A percentile compares a stretch with the other conserved stretches of the same genome.
phyloP scores from a whole-genome alignment of 257 asterid genomes.

The Echium plantagineum region DNA sequence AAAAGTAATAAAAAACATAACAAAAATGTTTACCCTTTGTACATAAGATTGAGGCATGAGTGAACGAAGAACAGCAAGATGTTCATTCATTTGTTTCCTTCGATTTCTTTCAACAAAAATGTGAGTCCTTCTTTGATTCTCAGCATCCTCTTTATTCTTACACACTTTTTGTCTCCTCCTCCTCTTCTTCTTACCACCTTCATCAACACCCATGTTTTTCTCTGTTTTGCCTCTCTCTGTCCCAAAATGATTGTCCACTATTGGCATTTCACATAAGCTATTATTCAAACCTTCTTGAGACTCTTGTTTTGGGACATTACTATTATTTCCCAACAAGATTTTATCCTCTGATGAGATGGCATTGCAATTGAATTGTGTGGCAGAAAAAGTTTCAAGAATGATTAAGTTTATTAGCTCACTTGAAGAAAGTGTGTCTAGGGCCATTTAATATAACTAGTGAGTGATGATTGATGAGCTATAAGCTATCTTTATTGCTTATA shows the following conservation, averaged over 20 bases:
- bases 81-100: constrained; percentile 85
- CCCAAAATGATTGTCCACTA: not conserved
- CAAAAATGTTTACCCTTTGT: constrained; percentile 44
- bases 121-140: constrained; percentile 92
- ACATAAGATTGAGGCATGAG: constrained; percentile 94
- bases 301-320: not conserved
- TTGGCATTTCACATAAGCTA: constrained; percentile 17
- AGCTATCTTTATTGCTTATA: not conserved
- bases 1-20: no score
- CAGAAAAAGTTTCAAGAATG: constrained; percentile 42
- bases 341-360: constrained; percentile 17
- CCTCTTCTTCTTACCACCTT: constrained; percentile 54
- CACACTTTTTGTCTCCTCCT: constrained; percentile 58
- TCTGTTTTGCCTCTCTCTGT: constrained; percentile 3
- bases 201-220: constrained; percentile 20
- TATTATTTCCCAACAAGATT: constrained; percentile 8
- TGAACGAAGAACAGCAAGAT: constrained; percentile 72
- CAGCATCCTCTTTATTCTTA: constrained; percentile 87
- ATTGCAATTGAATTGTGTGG: constrained; percentile 23
- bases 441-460: constrained; percentile 21
- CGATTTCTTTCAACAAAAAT: constrained; percentile 89
- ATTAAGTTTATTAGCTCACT: constrained; percentile 63
- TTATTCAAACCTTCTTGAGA: not conserved
- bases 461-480: not conserved
- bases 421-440: constrained; percentile 70